Evolutionary conservation across 768 basidiomycete genomes (phyloP).

Genomic region (Paxillus ammoniavirescens): DNA sequence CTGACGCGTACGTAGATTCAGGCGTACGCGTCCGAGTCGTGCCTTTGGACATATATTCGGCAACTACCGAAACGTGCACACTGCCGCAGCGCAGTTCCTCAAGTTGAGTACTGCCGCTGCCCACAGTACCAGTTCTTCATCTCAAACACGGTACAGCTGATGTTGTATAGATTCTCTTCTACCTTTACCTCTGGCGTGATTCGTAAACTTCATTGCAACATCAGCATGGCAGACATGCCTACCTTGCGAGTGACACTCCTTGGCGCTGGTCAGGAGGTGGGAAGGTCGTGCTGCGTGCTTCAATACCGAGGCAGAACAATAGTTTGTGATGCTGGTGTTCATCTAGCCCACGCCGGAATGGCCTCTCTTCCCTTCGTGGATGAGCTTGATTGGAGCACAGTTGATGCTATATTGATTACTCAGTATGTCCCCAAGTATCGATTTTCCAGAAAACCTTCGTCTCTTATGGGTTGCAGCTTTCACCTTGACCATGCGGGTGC

Average conservation of each 20-base stretch:
- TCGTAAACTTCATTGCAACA: no score
- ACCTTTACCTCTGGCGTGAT: no score
- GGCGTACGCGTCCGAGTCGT: conserved; percentile 29
- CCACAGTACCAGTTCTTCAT: no score
- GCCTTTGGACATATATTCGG: conserved; percentile 6
- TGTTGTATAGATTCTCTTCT: no score
- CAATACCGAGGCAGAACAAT: conserved; percentile 89
- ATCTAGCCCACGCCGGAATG: conserved; percentile 91
- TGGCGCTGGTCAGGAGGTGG: conserved; percentile 96
- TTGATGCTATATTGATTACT: conserved; percentile 90
- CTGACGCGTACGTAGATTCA: conserved; percentile 24
- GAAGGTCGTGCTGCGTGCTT: conserved; percentile 91
- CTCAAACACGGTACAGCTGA: no score
- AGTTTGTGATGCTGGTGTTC: conserved; percentile 94
- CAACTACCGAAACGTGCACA: conserved; percentile 14
- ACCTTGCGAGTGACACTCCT: conserved; percentile 81
- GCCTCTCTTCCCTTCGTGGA: conserved; percentile 94
- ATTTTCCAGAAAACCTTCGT: not conserved
- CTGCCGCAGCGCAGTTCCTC: no score
- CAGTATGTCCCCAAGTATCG: conserved; percentile 59
- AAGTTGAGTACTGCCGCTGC: no score
- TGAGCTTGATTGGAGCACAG: conserved; percentile 95
- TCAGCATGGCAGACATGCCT: conserved; percentile 48
- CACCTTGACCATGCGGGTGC: conserved; percentile 97
- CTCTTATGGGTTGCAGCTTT: conserved; percentile 52